Base-by-base conservation (phyloP, 2,329 filamentous ascomycete species). In the Penicillium sp. region DNA sequence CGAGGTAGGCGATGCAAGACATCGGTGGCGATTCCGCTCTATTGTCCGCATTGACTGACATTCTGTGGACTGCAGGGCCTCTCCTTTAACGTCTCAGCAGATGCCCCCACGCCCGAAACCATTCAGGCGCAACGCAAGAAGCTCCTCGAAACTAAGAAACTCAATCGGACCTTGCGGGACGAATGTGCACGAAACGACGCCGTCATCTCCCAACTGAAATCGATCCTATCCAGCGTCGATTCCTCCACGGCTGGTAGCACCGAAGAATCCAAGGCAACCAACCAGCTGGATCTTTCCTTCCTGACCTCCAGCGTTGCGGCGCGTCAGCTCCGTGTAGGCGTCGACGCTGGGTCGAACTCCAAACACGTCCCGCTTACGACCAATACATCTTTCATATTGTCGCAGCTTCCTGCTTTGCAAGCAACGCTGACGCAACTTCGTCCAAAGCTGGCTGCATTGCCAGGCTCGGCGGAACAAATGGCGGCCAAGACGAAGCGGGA, bases 361-460 rank as follows among this genome's bases (percentile, higher is more conserved):
- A 66, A 62, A 70, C 67, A 67, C 45, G 73, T 65, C 23, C 70
- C 65, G 36, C 66, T 74, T 51, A 78, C 74, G 54, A 79, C 74
- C 46, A 78, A 75, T 49, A 78, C 80, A 12, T 79, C 77, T 23
- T 96, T 97, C 69, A 86, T 90, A 0, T 80, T 95, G 17, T 89
- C 88, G 2, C 93, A 97, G 68, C 78, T 97, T 17, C 90, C 91
- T 23, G 85, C 90, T 0, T 78, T 99, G 39, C 85, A 89, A 52
- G 77, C 84, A 7, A 78, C 95, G 7, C 77, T 96, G 42, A 78
- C 84, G 8, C 80, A 82, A 10, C 76, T 96, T 29, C 78, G 86
- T 55, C 85, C 89, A 0, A 84, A 87, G 52, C 74, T 95, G 23
- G 70, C 72, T 4, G 68, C 71, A 5, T 56, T 84, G 46, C 66